Base-by-base conservation (phyloP, 2,329 filamentous ascomycete species). In the Stemphylium lycopersici region DNA sequence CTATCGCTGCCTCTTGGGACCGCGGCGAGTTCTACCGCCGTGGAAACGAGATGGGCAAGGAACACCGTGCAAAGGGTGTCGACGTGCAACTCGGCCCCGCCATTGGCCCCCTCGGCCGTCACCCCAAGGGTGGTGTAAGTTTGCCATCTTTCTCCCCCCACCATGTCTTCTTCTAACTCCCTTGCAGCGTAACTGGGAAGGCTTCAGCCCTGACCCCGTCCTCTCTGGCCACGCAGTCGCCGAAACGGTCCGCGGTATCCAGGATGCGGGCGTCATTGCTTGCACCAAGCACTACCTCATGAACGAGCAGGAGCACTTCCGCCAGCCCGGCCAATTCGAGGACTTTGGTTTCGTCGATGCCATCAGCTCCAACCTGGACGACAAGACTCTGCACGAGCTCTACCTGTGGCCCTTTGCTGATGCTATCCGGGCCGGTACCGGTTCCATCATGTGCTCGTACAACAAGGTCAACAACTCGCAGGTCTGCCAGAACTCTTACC, bases 1-100 rank as follows among this genome's bases (percentile, higher is more conserved):
- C 90, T 5, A 84, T 90, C 26, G 93, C 89, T 12, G 90, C 91
- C n/a, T 90, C 91, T 0, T 96, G 89, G 83, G 89, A 93, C 73
- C 85, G 88, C 52, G 74, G 79, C 11, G 81, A 96, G 26, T 88
- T 92, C 70, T 86, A 85, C 66, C 78, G 81, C 46, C 84, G 90
- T 44, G 91, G 87, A 29, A 77, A 83, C 46, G 88, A 87, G 42
- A 91, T 96, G 87, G 91, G 87, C 3, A 79, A 81, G 52, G 91
- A 96, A 71, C 86, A 89, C 66, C 85, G 84, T 55, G 87, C 77
- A 59, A 96, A 95, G 77, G 91, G 88, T 57, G 83, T 89, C 48
- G 90, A 89, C 70, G 85, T 90, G 46, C 83, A 89, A 66, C 80
- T 96, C 39, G 91, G 90, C 0, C 91, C 91, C 2, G 90, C 90